Percentiles rank a stretch among this genome's conserved stretches.
phyloP scores from a whole-genome alignment of 1,139 yeast genomes.

The Geotrichum phurueaensis region DNA sequence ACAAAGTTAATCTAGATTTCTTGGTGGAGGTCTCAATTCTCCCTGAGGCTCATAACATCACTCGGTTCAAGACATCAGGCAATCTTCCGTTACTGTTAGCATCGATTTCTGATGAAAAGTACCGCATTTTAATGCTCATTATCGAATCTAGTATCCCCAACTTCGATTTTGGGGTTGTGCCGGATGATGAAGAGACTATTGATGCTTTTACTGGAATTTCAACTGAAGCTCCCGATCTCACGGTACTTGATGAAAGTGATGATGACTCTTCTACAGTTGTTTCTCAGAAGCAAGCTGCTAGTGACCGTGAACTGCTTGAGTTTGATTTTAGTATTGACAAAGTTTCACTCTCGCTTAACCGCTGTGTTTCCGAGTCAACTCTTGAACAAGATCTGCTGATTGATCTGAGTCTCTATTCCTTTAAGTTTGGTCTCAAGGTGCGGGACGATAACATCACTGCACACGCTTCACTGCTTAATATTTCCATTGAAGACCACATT shows the following conservation, averaged over 20 bases:
- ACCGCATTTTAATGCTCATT: conserved; percentile 75
- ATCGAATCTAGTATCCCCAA: conserved; percentile 66
- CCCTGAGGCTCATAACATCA: conserved; percentile 69
- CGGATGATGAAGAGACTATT: conserved; percentile 1
- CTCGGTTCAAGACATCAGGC: conserved; percentile 69
- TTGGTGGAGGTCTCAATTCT: conserved; percentile 74
- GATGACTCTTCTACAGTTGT: background rate
- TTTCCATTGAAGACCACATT: conserved; percentile 68
- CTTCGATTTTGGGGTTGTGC: conserved; percentile 36
- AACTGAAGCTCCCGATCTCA: conserved; percentile 11
- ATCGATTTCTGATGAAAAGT: conserved; percentile 79
- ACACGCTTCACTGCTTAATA: conserved; percentile 55
- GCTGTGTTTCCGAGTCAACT: conserved; percentile 59
- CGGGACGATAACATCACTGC: conserved; percentile 59
- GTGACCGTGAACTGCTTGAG: conserved; percentile 52
- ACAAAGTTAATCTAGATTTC: conserved; percentile 67
- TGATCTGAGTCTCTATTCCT: conserved; percentile 62
- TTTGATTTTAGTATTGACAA: conserved; percentile 60
- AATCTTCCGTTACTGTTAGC: conserved; percentile 69
- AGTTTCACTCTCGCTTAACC: conserved; percentile 56
- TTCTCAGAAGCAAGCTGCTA: conserved; percentile 12
- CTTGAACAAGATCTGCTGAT: conserved; percentile 62
- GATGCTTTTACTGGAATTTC: background rate
- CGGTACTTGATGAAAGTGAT: background rate
- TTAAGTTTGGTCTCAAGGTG: conserved; percentile 52